These are phyloP conservation scores for Lasiodiplodia sp. DNA, from an alignment of 2,329 filamentous ascomycete species.

Conservation along the genomic window DNA sequence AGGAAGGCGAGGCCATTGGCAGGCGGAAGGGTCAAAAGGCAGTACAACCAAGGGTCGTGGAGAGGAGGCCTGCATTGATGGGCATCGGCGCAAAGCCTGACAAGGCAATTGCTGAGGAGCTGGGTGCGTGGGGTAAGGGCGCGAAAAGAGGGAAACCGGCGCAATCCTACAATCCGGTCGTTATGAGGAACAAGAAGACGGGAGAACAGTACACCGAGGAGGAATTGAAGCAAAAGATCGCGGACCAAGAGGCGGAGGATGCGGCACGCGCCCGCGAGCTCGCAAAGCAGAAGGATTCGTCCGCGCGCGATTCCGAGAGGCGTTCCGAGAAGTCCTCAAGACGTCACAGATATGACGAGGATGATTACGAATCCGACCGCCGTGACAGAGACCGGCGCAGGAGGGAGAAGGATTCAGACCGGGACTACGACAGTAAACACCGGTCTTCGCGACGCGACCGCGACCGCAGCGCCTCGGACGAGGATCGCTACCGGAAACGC, in stretches of 20 bases:
- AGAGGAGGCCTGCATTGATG: constrained; percentile 78
- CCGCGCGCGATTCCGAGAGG: constrained; percentile 39
- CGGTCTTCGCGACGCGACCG: constrained; percentile 33
- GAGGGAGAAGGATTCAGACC: constrained; percentile 27
- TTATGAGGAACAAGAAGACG: constrained; percentile 67
- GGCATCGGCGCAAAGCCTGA: constrained; percentile 89
- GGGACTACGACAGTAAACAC: constrained; percentile 32
- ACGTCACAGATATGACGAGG: constrained; percentile 25
- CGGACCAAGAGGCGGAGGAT: constrained; percentile 55
- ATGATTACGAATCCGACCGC: constrained; percentile 29
- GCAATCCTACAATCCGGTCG: constrained; percentile 67
- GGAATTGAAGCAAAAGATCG: constrained; percentile 61
- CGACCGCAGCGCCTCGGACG: constrained; percentile 28
- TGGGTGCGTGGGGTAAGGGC: constrained; percentile 79
- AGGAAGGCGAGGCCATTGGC: constrained; percentile 69
- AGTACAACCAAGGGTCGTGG: constrained; percentile 63
- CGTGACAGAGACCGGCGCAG: constrained; percentile 23
- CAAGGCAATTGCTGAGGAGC: constrained; percentile 68
- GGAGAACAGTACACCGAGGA: constrained; percentile 69
- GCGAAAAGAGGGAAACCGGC: constrained; percentile 53
- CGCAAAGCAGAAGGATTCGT: constrained; percentile 33
- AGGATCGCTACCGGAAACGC: constrained; percentile 15
- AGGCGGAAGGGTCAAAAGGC: constrained; percentile 49
- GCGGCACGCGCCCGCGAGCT: constrained; percentile 47
- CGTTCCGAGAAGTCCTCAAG: constrained; percentile 34